Conservation (phyloP, 306 rosid species). For the Parietaria judaica region DNA sequence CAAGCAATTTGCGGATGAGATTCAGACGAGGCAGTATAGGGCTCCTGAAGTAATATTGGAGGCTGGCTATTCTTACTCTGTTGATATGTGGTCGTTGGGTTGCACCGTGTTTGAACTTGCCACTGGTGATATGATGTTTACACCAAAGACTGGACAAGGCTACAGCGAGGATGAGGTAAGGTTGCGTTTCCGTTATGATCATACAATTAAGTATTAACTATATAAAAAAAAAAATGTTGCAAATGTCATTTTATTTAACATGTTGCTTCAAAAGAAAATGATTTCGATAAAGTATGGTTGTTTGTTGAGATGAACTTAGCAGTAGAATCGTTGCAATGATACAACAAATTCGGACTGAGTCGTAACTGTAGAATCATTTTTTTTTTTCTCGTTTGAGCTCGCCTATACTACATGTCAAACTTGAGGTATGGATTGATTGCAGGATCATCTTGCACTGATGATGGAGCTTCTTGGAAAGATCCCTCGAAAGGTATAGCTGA, state of each 20-base stretch:
- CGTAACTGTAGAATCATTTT: constrained; percentile 11
- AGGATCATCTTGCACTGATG: constrained; percentile 98
- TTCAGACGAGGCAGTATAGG: constrained; percentile 94
- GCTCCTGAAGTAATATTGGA: constrained; percentile 88
- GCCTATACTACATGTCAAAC: background rate
- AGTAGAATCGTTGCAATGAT: background rate
- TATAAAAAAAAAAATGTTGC: no score
- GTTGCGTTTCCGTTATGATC: constrained; percentile 12
- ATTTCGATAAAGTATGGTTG: no score
- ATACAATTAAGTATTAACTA: background rate
- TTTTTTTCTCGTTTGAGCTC: background rate
- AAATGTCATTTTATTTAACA: background rate
- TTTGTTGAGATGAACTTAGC: no score
- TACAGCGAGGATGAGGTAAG: constrained; percentile 91
- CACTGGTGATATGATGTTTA: constrained; percentile 90
- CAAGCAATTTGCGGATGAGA: constrained; percentile 67
- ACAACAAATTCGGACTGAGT: background rate
- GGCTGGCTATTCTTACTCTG: constrained; percentile 73
- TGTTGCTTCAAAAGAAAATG: background rate
- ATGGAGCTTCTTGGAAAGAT: constrained; percentile 98
- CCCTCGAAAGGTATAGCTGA: constrained; percentile 61
- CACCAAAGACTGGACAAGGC: constrained; percentile 75
- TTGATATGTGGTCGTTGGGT: constrained; percentile 95
- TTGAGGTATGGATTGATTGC: constrained; percentile 27
- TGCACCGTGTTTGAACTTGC: constrained; percentile 94